These are phyloP conservation scores for Aspergillus brunneoviolaceus DNA, from an alignment of 2,329 filamentous ascomycete genomes.

Conservation along the genomic window DNA sequence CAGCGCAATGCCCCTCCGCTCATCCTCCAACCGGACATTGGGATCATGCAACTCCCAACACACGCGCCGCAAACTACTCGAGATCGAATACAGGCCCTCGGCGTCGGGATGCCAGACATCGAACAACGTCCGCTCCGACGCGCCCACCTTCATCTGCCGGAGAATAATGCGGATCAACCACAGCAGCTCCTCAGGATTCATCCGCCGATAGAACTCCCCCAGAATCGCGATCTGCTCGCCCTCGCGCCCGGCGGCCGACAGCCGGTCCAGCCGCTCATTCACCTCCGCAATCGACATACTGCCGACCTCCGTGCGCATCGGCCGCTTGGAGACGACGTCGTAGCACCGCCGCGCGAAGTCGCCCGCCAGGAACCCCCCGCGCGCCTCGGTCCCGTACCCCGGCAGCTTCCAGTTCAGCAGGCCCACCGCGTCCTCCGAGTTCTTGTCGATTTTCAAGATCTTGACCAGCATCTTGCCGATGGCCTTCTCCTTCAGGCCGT, in stretches of 20 bases:
- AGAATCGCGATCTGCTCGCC: conserved; percentile 81
- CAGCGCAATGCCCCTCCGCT: conserved; percentile 71
- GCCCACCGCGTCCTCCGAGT: conserved; percentile 83
- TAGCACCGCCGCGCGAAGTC: conserved; percentile 91
- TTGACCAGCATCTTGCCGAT: conserved; percentile 91
- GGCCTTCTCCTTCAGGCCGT: conserved; percentile 87
- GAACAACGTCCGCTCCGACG: conserved; percentile 85
- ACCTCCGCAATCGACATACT: conserved; percentile 86
- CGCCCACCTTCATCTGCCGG: conserved; percentile 71
- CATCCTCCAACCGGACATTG: conserved; percentile 67
- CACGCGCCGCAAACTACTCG: conserved; percentile 82
- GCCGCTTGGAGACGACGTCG: conserved; percentile 80
- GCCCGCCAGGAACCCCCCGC: conserved; percentile 63
- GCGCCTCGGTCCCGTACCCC: conserved; percentile 61
- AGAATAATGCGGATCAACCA: conserved; percentile 95
- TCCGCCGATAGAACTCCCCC: conserved; percentile 77
- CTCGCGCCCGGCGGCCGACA: conserved; percentile 75
- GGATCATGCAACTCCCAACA: conserved; percentile 91
- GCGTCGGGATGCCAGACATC: conserved; percentile 79
- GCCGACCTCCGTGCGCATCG: conserved; percentile 70
- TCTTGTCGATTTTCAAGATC: conserved; percentile 85
- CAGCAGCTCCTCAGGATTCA: conserved; percentile 90
- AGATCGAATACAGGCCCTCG: conserved; percentile 80
- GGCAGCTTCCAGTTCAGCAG: conserved; percentile 92
- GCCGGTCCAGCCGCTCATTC: conserved; percentile 76